Conservation (phyloP, 169 alveolate species). For the Cryptosporidium sp. region DNA sequence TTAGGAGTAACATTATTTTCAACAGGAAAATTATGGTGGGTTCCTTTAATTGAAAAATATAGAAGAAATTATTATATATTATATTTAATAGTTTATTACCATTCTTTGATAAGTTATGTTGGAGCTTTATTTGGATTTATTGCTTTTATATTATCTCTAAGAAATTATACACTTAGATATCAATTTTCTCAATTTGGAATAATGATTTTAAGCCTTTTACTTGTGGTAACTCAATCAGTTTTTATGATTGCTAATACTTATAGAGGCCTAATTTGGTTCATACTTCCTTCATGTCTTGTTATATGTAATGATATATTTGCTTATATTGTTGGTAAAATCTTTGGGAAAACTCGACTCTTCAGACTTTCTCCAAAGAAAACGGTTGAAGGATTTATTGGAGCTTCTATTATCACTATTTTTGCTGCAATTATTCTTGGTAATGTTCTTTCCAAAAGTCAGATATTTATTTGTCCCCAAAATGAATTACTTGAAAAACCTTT, state of each 20-base stretch:
- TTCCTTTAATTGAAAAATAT: constrained; percentile 75
- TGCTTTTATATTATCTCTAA: constrained; percentile 91
- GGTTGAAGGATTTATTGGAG: constrained; percentile 97
- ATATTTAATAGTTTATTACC: constrained; percentile 86
- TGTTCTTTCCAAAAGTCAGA: constrained; percentile 81
- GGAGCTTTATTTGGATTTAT: constrained; percentile 90
- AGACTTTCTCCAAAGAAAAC: constrained; percentile 98
- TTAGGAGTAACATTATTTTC: constrained; percentile 80
- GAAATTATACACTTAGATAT: constrained; percentile 89
- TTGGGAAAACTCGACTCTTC: constrained; percentile 94
- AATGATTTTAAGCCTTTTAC: constrained; percentile 83
- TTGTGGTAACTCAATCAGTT: constrained; percentile 85
- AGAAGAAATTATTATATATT: constrained; percentile 72
- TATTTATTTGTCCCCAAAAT: constrained; percentile 91
- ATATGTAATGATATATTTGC: constrained; percentile 95
- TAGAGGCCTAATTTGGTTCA: constrained; percentile 96
- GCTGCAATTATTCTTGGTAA: constrained; percentile 75
- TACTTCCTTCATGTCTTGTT: constrained; percentile 94
- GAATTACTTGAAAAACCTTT: constrained; percentile 80
- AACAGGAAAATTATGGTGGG: constrained; percentile 79
- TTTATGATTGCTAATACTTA: constrained; percentile 91
- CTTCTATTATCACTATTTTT: constrained; percentile 88
- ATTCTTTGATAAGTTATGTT: constrained; percentile 88
- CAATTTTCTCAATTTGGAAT: constrained; percentile 94
- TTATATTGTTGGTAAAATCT: constrained; percentile 93